These are phyloP conservation scores for Boletus bicolor DNA, from an alignment of 768 basidiomycete genomes.

Conservation along the genomic window DNA sequence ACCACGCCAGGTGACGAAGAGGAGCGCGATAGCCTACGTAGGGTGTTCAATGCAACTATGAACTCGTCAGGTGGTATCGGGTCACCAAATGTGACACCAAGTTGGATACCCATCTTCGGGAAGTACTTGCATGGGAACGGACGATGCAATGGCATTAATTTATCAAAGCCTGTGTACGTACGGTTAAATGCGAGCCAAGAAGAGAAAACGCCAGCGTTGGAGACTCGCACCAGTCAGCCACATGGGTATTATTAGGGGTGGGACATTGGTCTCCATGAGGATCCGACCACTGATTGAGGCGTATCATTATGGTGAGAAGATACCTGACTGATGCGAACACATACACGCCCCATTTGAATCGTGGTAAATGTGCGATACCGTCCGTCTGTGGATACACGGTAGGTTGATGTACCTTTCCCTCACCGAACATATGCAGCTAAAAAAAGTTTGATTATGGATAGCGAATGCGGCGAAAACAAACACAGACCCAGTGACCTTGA, in stretches of 20 bases:
- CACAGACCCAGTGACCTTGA: constrained; percentile 79
- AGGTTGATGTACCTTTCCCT: constrained; percentile 84
- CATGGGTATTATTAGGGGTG: constrained; percentile 85
- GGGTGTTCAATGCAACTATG: constrained; percentile 17
- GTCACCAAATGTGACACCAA: constrained; percentile 78
- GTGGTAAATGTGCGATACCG: constrained; percentile 51
- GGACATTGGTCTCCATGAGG: constrained; percentile 61
- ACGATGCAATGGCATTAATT: constrained; percentile 87
- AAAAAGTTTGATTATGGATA: constrained; percentile 1
- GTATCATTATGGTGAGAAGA: constrained; percentile 1
- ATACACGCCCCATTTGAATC: constrained; percentile 96
- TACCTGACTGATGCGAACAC: constrained; percentile 32
- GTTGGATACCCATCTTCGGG: constrained; percentile 56
- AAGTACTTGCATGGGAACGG: constrained; percentile 69
- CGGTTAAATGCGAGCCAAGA: not conserved
- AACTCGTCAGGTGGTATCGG: constrained; percentile 54
- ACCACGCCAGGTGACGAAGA: not conserved
- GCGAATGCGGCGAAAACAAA: not conserved
- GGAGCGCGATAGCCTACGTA: not conserved
- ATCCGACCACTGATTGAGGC: constrained; percentile 64
- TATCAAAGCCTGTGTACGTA: constrained; percentile 62
- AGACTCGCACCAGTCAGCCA: constrained; percentile 74
- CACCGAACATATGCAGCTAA: constrained; percentile 87
- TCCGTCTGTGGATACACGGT: constrained; percentile 41
- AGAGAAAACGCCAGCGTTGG: not conserved